These are phyloP conservation scores for Glarea lozoyensis DNA, from an alignment of 495 filamentous ascomycete genomes.

Conservation along the genomic window DNA sequence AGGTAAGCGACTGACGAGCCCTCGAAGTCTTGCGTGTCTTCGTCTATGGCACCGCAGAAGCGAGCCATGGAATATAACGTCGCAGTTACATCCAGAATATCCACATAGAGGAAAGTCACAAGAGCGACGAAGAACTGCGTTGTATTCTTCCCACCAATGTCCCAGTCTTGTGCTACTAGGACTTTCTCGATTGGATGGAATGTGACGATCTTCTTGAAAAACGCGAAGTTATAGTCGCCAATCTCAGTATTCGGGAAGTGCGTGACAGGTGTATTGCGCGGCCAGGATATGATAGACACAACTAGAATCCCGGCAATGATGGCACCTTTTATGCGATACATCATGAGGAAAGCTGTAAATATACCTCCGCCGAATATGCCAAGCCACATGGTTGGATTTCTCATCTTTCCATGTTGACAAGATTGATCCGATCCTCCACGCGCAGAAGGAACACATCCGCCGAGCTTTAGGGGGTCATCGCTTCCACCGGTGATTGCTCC, in stretches of 20 bases:
- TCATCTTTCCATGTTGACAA: conserved; percentile 53
- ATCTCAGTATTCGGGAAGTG: conserved; percentile 64
- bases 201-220: conserved; percentile 74
- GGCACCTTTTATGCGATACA: conserved; percentile 76
- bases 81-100: conserved; percentile 70
- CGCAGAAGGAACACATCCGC: conserved; percentile 42
- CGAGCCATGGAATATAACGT: conserved; percentile 79
- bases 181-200: conserved; percentile 66
- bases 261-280: conserved; percentile 60
- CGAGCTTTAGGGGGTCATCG: conserved; percentile 55
- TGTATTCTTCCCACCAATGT: conserved; percentile 48
- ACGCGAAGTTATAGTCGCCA: conserved; percentile 62
- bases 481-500: conserved; percentile 55
- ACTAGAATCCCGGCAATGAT: conserved; percentile 72
- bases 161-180: conserved; percentile 59
- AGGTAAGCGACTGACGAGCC: conserved; percentile 68
- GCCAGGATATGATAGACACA: conserved; percentile 80
- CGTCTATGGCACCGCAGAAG: conserved; percentile 65
- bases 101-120: conserved; percentile 79
- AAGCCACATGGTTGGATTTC: conserved; percentile 70
- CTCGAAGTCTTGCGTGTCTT: conserved; percentile 68
- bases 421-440: background rate
- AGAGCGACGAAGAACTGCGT: conserved; percentile 67
- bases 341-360: conserved; percentile 65
- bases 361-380: conserved; percentile 78